These are phyloP conservation scores for Eucalyptus sp. DNA, from an alignment of 345 rosid genomes.

Conservation along the genomic window DNA sequence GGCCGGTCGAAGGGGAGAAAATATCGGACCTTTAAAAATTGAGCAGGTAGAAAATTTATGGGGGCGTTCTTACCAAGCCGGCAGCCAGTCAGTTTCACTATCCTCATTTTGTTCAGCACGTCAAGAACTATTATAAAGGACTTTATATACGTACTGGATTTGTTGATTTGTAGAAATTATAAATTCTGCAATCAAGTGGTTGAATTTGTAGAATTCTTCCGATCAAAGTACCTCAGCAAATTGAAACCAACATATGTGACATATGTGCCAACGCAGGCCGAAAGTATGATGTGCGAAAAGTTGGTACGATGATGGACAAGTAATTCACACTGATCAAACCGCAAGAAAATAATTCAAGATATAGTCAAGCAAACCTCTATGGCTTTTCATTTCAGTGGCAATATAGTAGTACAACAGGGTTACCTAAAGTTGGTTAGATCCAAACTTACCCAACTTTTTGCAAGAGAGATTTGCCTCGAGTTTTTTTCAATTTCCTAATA, in stretches of 20 bases:
- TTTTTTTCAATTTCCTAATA: neutral
- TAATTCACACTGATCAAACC: neutral
- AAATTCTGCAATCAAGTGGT: neutral
- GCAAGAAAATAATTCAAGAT: neutral
- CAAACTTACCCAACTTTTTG: neutral
- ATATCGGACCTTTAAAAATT: neutral
- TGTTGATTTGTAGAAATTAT: neutral
- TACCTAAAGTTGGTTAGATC: neutral
- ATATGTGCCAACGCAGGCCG: too few species aligned
- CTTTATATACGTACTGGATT: neutral
- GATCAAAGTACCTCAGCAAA: too few species aligned
- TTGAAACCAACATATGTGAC: too few species aligned
- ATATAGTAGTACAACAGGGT: too few species aligned
- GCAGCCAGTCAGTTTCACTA: neutral
- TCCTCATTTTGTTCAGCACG: neutral
- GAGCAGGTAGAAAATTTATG: neutral
- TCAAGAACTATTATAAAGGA: neutral
- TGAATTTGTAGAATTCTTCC: too few species aligned
- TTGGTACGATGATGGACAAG: neutral
- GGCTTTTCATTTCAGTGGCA: neutral
- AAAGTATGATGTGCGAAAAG: neutral
- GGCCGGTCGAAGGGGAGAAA: neutral
- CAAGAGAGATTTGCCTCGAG: neutral
- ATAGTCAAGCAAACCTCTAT: neutral
- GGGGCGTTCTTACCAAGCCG: neutral